A percentile compares a stretch with the other conserved stretches of the same genome.
phyloP scores from a whole-genome alignment of 129 eudicot species.

The Erigeron canadensis region DNA sequence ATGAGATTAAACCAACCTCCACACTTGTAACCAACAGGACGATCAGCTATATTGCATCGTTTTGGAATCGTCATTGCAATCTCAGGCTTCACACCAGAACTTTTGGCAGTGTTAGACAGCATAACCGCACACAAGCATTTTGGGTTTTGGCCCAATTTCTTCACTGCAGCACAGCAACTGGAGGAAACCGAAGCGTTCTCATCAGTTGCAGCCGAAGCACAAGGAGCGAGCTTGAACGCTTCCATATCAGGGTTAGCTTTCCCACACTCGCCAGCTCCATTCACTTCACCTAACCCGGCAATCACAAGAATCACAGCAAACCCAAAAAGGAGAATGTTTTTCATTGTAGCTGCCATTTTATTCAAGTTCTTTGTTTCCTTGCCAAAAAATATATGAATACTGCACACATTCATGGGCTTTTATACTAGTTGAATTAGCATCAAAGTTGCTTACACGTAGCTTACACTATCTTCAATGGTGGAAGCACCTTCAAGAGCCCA shows the following conservation, averaged over 20 bases:
- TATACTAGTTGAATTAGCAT: constrained; percentile 30
- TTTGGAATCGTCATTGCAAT: constrained; percentile 75
- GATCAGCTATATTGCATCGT: constrained; percentile 78
- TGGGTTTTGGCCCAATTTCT: constrained; percentile 75
- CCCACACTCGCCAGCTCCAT: constrained; percentile 76
- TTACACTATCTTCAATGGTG: constrained; percentile 49
- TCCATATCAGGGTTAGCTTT: constrained; percentile 61
- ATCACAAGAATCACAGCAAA: constrained; percentile 37
- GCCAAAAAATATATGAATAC: constrained; percentile 23
- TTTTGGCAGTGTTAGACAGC: constrained; percentile 77
- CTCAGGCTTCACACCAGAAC: constrained; percentile 65
- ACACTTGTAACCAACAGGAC: constrained; percentile 89
- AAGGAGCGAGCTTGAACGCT: constrained; percentile 72
- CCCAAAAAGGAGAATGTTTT: constrained; percentile 44
- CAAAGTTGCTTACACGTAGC: constrained; percentile 33
- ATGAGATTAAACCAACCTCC: constrained; percentile 48
- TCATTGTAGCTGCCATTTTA: constrained; percentile 49
- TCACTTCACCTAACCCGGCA: constrained; percentile 40
- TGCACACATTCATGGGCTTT: constrained; percentile 26
- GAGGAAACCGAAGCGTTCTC: constrained; percentile 43
- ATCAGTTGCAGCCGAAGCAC: constrained; percentile 82
- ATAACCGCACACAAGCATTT: constrained; percentile 86
- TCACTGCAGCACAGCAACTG: constrained; percentile 63
- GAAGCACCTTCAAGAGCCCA: constrained; percentile 35
- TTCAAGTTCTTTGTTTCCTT: constrained; percentile 1